Percentiles rank a stretch among this genome's conserved stretches.
Conservation (phyloP, 2,329 filamentous ascomycete species). For the Fusarium papillatum region DNA sequence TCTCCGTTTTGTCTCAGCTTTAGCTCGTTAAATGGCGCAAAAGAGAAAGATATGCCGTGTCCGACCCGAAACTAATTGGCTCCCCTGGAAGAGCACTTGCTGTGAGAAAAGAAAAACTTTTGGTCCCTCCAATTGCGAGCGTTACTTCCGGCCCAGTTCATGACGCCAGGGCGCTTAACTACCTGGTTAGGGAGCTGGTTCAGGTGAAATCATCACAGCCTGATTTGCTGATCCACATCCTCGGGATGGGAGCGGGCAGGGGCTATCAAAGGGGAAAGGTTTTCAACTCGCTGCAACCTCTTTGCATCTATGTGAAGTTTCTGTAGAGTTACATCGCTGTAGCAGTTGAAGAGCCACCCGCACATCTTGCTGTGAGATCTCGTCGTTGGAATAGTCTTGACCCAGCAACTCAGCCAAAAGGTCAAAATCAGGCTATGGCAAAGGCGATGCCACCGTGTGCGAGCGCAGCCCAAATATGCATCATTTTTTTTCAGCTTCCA, state of each 20-base stretch:
- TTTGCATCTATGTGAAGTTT: background rate
- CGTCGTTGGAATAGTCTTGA: background rate
- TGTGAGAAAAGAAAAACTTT: background rate
- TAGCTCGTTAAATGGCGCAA: background rate
- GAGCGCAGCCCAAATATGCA: background rate
- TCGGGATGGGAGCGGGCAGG: background rate
- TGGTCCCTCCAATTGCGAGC: background rate
- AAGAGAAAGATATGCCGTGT: background rate
- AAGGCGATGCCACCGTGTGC: background rate
- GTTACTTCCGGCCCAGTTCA: background rate
- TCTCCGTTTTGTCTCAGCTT: too few species aligned
- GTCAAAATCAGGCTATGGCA: background rate
- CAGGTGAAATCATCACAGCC: background rate
- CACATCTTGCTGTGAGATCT: background rate
- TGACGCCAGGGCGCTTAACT: background rate
- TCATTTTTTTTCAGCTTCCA: background rate
- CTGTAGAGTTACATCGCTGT: background rate
- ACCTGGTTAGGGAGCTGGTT: background rate
- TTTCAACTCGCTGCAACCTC: background rate
- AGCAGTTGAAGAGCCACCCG: background rate
- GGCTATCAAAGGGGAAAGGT: background rate
- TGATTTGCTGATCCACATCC: background rate
- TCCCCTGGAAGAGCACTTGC: background rate
- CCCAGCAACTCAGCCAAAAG: background rate
- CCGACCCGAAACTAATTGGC: background rate